These are phyloP conservation scores for Candida koratica DNA, from an alignment of 805 yeast species.

Conservation along the genomic window DNA sequence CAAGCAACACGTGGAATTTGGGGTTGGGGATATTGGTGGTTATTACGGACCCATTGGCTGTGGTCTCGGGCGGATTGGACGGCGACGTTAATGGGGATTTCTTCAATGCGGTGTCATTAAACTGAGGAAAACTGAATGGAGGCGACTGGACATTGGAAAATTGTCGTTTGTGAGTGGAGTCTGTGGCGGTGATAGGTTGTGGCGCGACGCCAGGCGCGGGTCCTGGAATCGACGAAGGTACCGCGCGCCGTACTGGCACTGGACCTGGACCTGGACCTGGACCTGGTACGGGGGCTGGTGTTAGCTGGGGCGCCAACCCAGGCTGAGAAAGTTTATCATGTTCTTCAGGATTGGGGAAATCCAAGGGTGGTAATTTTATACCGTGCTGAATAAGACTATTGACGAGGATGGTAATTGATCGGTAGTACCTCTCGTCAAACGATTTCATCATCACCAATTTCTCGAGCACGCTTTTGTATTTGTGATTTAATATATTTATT, in stretches of 20 bases:
- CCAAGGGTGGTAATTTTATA: slow-evolving; percentile 62
- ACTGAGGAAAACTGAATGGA: slow-evolving; percentile 3
- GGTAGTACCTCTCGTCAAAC: slow-evolving; percentile 53
- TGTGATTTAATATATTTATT: slow-evolving; percentile 42
- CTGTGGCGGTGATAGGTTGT: not conserved
- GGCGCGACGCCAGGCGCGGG: not conserved
- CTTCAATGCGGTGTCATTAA: slow-evolving; percentile 5
- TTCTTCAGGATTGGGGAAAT: slow-evolving; percentile 43
- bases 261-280: not conserved
- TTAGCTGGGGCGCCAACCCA: too few relatives aligned
- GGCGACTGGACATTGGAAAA: slow-evolving; percentile 6
- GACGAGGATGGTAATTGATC: slow-evolving; percentile 48
- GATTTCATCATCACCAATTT: slow-evolving; percentile 54
- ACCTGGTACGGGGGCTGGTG: not conserved
- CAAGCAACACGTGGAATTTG: slow-evolving; percentile 68
- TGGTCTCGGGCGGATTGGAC: slow-evolving; percentile 5
- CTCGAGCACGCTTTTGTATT: slow-evolving; percentile 63
- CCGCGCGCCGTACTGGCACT: too few relatives aligned
- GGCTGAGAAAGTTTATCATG: not conserved
- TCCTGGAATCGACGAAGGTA: too few relatives aligned
- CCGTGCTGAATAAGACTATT: slow-evolving; percentile 54
- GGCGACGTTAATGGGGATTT: slow-evolving; percentile 11
- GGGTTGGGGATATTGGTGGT: slow-evolving; percentile 31
- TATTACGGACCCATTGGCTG: slow-evolving; percentile 13
- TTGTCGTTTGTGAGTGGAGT: slow-evolving; percentile 6